These are phyloP conservation scores for Penicillium brasilianum DNA, from an alignment of 2,329 filamentous ascomycete species.

Conservation along the genomic window DNA sequence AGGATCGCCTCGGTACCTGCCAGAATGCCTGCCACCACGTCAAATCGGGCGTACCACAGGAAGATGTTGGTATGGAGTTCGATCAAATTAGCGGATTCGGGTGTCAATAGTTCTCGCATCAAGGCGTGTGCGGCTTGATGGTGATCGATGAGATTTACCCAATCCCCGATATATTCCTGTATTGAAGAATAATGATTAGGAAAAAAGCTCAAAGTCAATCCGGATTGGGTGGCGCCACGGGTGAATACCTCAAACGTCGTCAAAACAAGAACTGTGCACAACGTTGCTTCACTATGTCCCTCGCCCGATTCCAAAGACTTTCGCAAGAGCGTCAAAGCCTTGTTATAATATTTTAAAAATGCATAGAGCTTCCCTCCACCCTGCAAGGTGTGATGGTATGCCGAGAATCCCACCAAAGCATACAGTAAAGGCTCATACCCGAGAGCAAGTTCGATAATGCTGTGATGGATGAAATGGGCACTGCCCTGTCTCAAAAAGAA, in stretches of 20 bases:
- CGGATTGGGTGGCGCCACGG: no score
- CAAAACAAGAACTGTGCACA: conserved; percentile 87
- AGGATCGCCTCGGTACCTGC: conserved; percentile 77
- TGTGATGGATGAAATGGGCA: conserved; percentile 73
- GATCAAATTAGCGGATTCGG: conserved; percentile 73
- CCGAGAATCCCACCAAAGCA: conserved; percentile 83
- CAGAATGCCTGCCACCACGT: conserved; percentile 82
- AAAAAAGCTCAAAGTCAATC: not conserved
- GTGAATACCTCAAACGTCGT: conserved; percentile 83
- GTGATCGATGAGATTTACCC: conserved; percentile 90
- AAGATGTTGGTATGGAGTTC: conserved; percentile 74
- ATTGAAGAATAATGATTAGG: not conserved
- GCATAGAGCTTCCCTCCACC: conserved; percentile 75
- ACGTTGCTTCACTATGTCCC: conserved; percentile 71
- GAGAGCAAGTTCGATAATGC: conserved; percentile 73
- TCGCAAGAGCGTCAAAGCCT: conserved; percentile 78
- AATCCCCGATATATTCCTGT: conserved; percentile 95
- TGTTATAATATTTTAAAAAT: conserved; percentile 90
- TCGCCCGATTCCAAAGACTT: conserved; percentile 72
- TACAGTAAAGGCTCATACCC: conserved; percentile 82
- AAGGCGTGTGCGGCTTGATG: conserved; percentile 88
- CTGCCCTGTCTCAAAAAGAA: conserved; percentile 77
- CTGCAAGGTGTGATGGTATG: conserved; percentile 79
- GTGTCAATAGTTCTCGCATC: conserved; percentile 76
- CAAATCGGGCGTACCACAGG: conserved; percentile 89